These are phyloP conservation scores for Colletotrichum agaves DNA, from an alignment of 2,329 filamentous ascomycete species.

Conservation along the genomic window DNA sequence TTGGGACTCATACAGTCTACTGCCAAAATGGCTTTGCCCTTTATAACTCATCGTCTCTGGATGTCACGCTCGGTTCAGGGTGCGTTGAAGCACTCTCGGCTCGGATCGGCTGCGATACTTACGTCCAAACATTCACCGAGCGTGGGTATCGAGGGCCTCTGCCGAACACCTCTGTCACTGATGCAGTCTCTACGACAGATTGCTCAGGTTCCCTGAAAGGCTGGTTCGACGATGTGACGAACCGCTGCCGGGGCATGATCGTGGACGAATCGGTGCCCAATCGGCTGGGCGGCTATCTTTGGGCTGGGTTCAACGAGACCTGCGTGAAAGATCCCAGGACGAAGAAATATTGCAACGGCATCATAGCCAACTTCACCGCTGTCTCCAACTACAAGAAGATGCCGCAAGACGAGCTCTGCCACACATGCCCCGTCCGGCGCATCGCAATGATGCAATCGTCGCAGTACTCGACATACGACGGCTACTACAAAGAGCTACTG, in stretches of 20 bases:
- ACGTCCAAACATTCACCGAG: neutral
- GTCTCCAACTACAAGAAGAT: constrained; percentile 26
- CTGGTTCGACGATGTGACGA: constrained; percentile 37
- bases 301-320: neutral
- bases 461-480: constrained; percentile 40
- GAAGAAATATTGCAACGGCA: neutral
- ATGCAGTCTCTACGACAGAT: constrained; percentile 46
- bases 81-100: neutral
- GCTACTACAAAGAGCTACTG: constrained; percentile 11
- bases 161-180: neutral
- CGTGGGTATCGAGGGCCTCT: neutral
- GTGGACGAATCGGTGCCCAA: neutral
- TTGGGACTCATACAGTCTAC: too few relatives aligned
- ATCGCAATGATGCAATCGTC: constrained; percentile 42
- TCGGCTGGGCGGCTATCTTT: neutral
- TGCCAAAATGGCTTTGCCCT: neutral
- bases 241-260: constrained; percentile 49
- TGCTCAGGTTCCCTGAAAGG: neutral
- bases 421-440: constrained; percentile 39
- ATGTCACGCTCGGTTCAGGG: neutral
- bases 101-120: neutral
- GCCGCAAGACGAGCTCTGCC: constrained; percentile 41
- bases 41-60: neutral
- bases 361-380: neutral
- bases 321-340: neutral